Evolutionary conservation across 2,329 filamentous ascomycete species (phyloP), one percentile per base, ranked within the genome.

Genomic region (Neonectria magnoliae): DNA sequence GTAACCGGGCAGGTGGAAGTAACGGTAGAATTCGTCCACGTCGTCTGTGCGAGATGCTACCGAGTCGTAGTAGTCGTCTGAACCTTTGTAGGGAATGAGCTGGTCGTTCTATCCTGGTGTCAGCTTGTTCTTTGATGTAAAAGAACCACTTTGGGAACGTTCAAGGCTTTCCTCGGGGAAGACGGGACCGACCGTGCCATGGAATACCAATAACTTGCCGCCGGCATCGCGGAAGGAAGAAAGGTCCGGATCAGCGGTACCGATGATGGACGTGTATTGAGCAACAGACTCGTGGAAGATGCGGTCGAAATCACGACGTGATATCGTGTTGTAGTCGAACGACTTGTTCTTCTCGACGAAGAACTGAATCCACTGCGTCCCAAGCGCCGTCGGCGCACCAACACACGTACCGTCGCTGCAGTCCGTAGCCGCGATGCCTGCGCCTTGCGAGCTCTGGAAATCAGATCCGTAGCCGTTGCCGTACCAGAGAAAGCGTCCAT

Each of bases 1-100:
- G n/a, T 79, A 44, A 0, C 78, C 79, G 0, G 79, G 75, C 8
- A 75, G 73, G 13, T 74, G 62, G 25, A 78, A 81, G 45, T 76
- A 68, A 2, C 76, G 71, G 47, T 78, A 81, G 45, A 76, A 81
- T 7, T 72, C 66, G 14, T 73, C 65, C 1, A 76, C 59, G 1
- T 73, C 64, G 1, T 64, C 62, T 9, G 67, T 57, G 1, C 69
- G 22, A 1, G 36, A 58, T 16, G 58, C 56, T 4, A 76, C 77
- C 0, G 50, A 44, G 1, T 75, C 54, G 54, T 77, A 78, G 52
- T 78, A 79, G 7, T 71, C 18, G 64, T 75, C 57, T 0, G 69
- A 73, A 2, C 60, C 67, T 1, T 52, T 29, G 0, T 63, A 48
- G 0, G 72, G 60, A 16, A 75, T 71, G 3, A 68, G 10, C 1